phyloP scores from a whole-genome alignment of 2,329 filamentous ascomycete genomes.

The Penicillium sp. region DNA sequence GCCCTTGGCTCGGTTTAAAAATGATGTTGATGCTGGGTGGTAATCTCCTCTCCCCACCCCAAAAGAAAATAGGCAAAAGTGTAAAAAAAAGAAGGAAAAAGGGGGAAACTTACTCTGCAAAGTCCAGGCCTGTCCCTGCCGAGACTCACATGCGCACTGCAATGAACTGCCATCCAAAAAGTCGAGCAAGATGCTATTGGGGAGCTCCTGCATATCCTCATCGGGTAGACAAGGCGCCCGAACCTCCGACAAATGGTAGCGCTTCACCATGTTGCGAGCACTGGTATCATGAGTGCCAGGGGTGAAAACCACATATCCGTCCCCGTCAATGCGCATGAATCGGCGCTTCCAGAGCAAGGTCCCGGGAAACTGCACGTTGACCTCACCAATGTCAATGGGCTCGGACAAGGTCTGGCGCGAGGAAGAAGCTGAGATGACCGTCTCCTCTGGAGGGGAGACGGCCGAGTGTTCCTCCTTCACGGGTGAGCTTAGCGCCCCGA shows the following conservation, averaged over 20 bases:
- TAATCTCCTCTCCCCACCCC: too few species aligned
- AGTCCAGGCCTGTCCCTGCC: constrained; percentile 47
- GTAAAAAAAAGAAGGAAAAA: constrained; percentile 2
- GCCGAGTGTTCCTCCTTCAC: constrained; percentile 31
- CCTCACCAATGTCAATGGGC: constrained; percentile 70
- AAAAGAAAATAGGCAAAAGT: constrained; percentile 1
- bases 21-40: too few species aligned
- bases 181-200: constrained; percentile 69
- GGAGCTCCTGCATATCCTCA: constrained; percentile 85
- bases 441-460: constrained; percentile 4
- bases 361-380: constrained; percentile 96
- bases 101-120: constrained; percentile 43
- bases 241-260: constrained; percentile 83
- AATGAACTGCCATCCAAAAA: constrained; percentile 57
- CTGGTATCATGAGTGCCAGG: constrained; percentile 58
- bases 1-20: too few species aligned
- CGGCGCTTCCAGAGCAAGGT: constrained; percentile 94
- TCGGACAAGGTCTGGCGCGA: constrained; percentile 35
- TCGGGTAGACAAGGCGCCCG: constrained; percentile 73
- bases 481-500: constrained; percentile 30
- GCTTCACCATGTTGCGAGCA: constrained; percentile 60
- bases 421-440: constrained; percentile 41
- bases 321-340: constrained; percentile 75
- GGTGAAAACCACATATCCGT: constrained; percentile 76
- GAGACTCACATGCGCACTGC: constrained; percentile 58